Evolutionary conservation across 2,329 filamentous ascomycete species (phyloP).

Genomic region (Fulvia fulva): DNA sequence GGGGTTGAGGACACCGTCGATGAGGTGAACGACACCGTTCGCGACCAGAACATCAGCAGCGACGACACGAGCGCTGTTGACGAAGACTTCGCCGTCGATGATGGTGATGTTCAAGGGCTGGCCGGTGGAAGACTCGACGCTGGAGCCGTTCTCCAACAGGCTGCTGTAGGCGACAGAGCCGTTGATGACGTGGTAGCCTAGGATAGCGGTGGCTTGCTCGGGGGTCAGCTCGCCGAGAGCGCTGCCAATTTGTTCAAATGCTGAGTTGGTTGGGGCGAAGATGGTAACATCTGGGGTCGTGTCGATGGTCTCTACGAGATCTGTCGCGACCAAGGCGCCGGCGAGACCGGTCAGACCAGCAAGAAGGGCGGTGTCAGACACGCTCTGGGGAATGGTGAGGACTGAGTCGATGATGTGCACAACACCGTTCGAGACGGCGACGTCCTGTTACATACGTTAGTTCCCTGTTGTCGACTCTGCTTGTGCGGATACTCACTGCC

Average conservation of each 20-base stretch:
- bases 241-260: slow-evolving; percentile 56
- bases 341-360: slow-evolving; percentile 38
- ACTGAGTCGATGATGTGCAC: slow-evolving; percentile 46
- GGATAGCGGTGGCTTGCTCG: slow-evolving; percentile 49
- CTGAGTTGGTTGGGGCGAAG: slow-evolving; percentile 60
- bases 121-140: slow-evolving; percentile 37
- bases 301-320: slow-evolving; percentile 42
- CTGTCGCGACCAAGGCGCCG: slow-evolving; percentile 39
- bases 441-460: slow-evolving; percentile 9
- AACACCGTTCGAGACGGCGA: slow-evolving; percentile 34
- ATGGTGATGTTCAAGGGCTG: slow-evolving; percentile 40
- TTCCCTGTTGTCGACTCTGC: background rate
- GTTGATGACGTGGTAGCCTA: slow-evolving; percentile 62
- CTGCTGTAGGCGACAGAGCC: slow-evolving; percentile 53
- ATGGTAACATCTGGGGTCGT: slow-evolving; percentile 53
- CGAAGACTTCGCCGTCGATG: slow-evolving; percentile 36
- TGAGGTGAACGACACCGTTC: slow-evolving; percentile 49
- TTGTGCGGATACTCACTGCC: slow-evolving; percentile 40
- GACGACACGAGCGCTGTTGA: slow-evolving; percentile 44
- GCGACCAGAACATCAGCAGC: slow-evolving; percentile 41
- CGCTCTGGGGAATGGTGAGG: slow-evolving; percentile 38
- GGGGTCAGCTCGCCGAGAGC: slow-evolving; percentile 46
- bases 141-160: slow-evolving; percentile 37
- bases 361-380: slow-evolving; percentile 20
- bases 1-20: slow-evolving; percentile 59